Percentiles rank a stretch among this genome's conserved stretches.
phyloP scores from a whole-genome alignment of 2,329 filamentous ascomycete species.

The Aureobasidium sp. region DNA sequence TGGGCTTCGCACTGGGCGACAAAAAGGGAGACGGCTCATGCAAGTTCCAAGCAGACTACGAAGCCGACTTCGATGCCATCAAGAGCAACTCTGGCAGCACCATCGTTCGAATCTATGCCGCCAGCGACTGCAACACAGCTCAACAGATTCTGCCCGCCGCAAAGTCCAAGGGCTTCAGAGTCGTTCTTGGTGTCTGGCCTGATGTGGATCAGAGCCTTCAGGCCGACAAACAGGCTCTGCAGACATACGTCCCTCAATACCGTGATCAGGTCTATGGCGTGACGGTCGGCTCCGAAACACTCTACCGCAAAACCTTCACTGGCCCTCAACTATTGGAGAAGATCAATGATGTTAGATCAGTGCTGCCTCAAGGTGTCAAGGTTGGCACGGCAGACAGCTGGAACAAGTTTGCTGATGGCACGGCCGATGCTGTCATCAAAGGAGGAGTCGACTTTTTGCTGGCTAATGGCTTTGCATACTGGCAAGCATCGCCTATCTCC shows the following conservation, averaged over 20 bases:
- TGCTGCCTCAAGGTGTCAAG: conserved; percentile 47
- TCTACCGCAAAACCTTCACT: conserved; percentile 63
- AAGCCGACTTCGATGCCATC: conserved; percentile 58
- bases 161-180: conserved; percentile 57
- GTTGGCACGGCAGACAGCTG: conserved; percentile 65
- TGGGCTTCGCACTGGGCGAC: conserved; percentile 62
- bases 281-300: conserved; percentile 63
- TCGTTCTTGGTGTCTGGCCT: conserved; percentile 65
- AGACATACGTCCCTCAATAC: conserved; percentile 43
- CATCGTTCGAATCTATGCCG: conserved; percentile 60
- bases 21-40: conserved; percentile 55
- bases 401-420: conserved; percentile 65
- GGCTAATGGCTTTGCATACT: conserved; percentile 66
- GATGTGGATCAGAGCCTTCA: conserved; percentile 57
- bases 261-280: conserved; percentile 58
- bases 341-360: conserved; percentile 54
- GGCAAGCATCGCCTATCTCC: conserved; percentile 55
- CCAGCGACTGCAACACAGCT: conserved; percentile 59
- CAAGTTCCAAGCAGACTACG: conserved; percentile 58
- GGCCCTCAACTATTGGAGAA: conserved; percentile 53
- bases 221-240: conserved; percentile 53
- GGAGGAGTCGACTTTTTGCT: conserved; percentile 57
- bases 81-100: conserved; percentile 43
- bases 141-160: conserved; percentile 59
- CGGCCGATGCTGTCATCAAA: conserved; percentile 56